A percentile compares a stretch with the other conserved stretches of the same genome.
These are phyloP conservation scores for Jaminaea rosea DNA, from an alignment of 1,284 basidiomycete genomes.

Conservation along the genomic window DNA sequence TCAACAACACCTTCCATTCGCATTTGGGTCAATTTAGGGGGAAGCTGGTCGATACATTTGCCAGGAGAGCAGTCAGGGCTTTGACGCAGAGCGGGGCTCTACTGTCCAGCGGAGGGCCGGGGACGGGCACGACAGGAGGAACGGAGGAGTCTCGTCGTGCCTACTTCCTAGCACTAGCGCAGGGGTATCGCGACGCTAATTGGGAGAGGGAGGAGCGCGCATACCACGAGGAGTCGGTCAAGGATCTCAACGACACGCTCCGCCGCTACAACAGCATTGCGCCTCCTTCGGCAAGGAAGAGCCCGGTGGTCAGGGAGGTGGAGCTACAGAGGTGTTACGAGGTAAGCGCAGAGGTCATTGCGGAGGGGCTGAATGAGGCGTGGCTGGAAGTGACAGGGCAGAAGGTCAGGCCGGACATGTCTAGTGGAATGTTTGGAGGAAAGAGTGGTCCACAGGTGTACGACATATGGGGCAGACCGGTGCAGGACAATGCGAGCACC, in stretches of 20 bases:
- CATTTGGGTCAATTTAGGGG: conserved; percentile 60
- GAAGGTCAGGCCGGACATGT: background rate
- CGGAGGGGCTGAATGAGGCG: background rate
- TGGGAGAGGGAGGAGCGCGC: conserved; percentile 63
- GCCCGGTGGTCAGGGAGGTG: conserved; percentile 9
- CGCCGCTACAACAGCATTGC: conserved; percentile 33
- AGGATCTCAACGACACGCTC: conserved; percentile 27
- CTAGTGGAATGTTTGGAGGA: background rate
- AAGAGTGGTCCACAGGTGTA: background rate
- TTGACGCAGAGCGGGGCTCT: background rate
- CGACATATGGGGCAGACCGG: background rate
- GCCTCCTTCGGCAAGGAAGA: conserved; percentile 28
- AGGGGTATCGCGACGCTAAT: conserved; percentile 57
- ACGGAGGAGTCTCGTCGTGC: conserved; percentile 8
- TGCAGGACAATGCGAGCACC: background rate
- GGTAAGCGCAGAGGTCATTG: background rate
- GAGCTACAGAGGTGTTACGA: conserved; percentile 3
- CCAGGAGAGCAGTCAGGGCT: background rate
- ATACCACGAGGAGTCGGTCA: conserved; percentile 22
- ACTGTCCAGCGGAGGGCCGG: conserved; percentile 4
- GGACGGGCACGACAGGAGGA: background rate
- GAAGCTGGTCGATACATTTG: conserved; percentile 54
- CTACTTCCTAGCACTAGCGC: conserved; percentile 35
- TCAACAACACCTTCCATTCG: conserved; percentile 61
- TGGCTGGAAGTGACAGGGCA: background rate